Percentiles rank a stretch among this genome's conserved stretches.
phyloP scores from a whole-genome alignment of 768 basidiomycete species.

The Tubosaeta brunneosetosa region DNA sequence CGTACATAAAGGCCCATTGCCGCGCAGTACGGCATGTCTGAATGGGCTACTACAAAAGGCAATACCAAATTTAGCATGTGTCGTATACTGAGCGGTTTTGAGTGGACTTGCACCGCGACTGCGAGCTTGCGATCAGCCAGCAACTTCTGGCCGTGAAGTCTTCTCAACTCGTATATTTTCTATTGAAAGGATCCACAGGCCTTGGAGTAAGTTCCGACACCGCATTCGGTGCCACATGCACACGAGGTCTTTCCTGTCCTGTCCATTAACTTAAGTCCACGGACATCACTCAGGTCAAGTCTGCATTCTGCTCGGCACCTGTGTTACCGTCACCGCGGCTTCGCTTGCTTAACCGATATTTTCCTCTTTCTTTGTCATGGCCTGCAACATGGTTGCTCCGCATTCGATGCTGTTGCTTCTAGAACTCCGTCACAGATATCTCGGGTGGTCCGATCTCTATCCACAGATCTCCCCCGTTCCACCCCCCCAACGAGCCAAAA shows the following conservation, averaged over 20 bases:
- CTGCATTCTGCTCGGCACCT: constrained; percentile 31
- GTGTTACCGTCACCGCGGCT: constrained; percentile 35
- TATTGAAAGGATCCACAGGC: constrained; percentile 18
- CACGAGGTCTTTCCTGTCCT: constrained; percentile 33
- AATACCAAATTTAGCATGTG: constrained; percentile 17
- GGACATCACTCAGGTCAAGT: constrained; percentile 31
- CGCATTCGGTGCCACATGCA: constrained; percentile 31
- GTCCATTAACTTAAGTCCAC: constrained; percentile 38
- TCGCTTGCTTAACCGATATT: constrained; percentile 35
- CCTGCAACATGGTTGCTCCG: constrained; percentile 20
- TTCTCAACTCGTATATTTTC: constrained; percentile 10
- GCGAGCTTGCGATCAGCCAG: constrained; percentile 13
- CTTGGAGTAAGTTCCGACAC: constrained; percentile 25
- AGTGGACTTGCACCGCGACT: not conserved
- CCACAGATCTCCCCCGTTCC: constrained; percentile 14
- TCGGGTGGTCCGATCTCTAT: constrained; percentile 14
- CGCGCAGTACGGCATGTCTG: constrained; percentile 24
- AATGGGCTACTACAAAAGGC: constrained; percentile 18
- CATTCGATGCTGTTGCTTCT: constrained; percentile 20
- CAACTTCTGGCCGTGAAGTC: constrained; percentile 4
- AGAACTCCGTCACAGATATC: constrained; percentile 20
- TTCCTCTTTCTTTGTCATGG: constrained; percentile 30
- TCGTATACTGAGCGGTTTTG: constrained; percentile 8
- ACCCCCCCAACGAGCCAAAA: constrained; percentile 19
- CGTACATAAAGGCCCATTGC: constrained; percentile 29